Conservation (phyloP, 805 yeast genomes). For the Nakazawaea peltata region DNA sequence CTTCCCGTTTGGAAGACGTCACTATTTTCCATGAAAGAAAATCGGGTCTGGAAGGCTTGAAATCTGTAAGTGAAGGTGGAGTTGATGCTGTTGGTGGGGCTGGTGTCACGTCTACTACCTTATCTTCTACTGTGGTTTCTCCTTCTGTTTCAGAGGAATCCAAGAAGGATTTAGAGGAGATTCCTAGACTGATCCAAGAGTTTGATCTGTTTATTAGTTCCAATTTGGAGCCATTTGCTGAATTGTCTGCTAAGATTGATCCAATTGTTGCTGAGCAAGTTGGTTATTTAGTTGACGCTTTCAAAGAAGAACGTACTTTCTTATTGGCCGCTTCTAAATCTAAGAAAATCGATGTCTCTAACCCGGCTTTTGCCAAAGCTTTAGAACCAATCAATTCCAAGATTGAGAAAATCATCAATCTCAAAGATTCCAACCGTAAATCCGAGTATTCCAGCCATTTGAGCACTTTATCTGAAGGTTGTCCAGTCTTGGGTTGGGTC, state of each 20-base stretch:
- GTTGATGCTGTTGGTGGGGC: conserved; percentile 14
- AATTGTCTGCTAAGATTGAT: conserved; percentile 44
- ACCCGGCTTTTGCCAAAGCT: conserved; percentile 45
- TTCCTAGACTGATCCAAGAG: conserved; percentile 37
- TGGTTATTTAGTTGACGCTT: conserved; percentile 38
- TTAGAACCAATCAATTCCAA: conserved; percentile 61
- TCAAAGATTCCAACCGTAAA: conserved; percentile 71
- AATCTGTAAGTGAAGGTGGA: conserved; percentile 12
- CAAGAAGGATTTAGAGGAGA: conserved; percentile 14
- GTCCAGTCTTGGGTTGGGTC: conserved; percentile 89
- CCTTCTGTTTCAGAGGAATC: conserved; percentile 12
- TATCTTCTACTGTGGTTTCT: conserved; percentile 14
- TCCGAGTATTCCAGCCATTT: conserved; percentile 62
- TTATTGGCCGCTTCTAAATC: conserved; percentile 52
- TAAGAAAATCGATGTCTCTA: conserved; percentile 54
- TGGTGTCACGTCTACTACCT: conserved; percentile 12
- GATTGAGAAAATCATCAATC: conserved; percentile 46
- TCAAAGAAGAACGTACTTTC: conserved; percentile 50
- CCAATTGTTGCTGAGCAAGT: conserved; percentile 52
- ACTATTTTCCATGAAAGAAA: conserved; percentile 59
- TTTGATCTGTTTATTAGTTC: conserved; percentile 48
- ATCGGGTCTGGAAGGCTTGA: conserved; percentile 5
- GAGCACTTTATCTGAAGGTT: conserved; percentile 82
- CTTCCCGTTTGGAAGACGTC: conserved; percentile 85
- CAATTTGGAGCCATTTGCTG: conserved; percentile 52